These are phyloP conservation scores for Metschnikowia borealis DNA, from an alignment of 805 yeast genomes.

Conservation along the genomic window DNA sequence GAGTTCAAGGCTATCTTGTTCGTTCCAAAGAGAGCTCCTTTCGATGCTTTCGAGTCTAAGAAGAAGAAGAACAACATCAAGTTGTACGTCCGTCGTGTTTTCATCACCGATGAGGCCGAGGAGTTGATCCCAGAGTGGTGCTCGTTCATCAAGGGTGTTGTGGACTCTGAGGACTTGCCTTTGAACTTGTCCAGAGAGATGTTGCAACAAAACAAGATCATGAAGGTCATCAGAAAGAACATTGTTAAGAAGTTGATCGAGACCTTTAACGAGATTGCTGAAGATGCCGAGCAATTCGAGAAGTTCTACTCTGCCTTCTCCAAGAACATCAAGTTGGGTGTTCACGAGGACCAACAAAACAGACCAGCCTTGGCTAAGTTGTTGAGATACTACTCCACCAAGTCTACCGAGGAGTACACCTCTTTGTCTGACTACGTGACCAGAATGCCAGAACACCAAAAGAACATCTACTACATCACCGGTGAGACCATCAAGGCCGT, in stretches of 20 bases:
- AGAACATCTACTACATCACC: conserved; percentile 98
- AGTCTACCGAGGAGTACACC: conserved; percentile 89
- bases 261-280: conserved; percentile 98
- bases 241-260: conserved; percentile 97
- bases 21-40: conserved; percentile 99
- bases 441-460: conserved; percentile 99
- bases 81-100: conserved; percentile 98
- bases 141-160: conserved; percentile 97
- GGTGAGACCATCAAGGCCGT: conserved; percentile 98
- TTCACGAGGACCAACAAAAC: conserved; percentile 98
- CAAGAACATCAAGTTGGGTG: conserved; percentile 97
- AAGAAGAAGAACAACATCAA: conserved; percentile 99
- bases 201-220: conserved; percentile 99
- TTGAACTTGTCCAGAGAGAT: conserved; percentile 99
- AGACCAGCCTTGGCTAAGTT: conserved; percentile 93
- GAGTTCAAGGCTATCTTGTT: conserved; percentile 98
- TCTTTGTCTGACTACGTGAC: conserved; percentile 96
- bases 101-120: conserved; percentile 99
- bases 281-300: conserved; percentile 97
- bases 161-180: conserved; percentile 99
- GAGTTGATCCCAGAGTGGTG: conserved; percentile 99
- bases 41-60: conserved; percentile 95
- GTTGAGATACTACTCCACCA: conserved; percentile 95
- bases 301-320: conserved; percentile 97
- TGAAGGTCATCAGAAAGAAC: conserved; percentile 99